Conservation (phyloP, 2,329 filamentous ascomycete species). For the Colletotrichum filicis region DNA sequence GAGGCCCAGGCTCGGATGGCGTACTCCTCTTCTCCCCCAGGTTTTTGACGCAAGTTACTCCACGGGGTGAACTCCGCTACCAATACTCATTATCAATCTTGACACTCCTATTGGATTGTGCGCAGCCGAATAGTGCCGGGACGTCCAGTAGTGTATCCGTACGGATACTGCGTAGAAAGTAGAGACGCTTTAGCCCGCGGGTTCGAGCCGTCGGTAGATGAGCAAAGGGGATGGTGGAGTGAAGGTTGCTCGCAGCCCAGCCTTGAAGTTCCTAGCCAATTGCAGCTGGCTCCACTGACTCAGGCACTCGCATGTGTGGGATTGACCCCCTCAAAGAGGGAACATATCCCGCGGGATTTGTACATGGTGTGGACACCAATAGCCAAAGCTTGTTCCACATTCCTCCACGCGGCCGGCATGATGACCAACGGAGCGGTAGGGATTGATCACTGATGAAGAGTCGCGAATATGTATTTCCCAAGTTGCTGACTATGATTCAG, state of each 20-base stretch:
- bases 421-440: no score
- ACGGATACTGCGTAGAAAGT: no score
- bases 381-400: not conserved
- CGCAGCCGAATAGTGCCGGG: no score
- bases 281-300: not conserved
- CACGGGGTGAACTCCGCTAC: not conserved
- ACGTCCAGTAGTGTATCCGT: no score
- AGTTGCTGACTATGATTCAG: no score
- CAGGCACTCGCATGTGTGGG: slow-evolving; percentile 7
- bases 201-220: not conserved
- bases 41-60: not conserved
- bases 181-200: not conserved
- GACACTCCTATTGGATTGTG: not conserved
- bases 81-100: slow-evolving; percentile 3
- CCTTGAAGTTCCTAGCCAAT: not conserved
- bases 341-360: not conserved
- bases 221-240: not conserved
- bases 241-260: not conserved
- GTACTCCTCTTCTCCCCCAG: not conserved
- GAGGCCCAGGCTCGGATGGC: not conserved
- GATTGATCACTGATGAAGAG: no score
- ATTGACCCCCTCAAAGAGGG: not conserved
- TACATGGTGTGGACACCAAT: not conserved
- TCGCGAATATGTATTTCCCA: no score
- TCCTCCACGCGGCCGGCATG: not conserved